Evolutionary conservation across 2,329 filamentous ascomycete species (phyloP).

Genomic region (Neofusicoccum cordaticola): DNA sequence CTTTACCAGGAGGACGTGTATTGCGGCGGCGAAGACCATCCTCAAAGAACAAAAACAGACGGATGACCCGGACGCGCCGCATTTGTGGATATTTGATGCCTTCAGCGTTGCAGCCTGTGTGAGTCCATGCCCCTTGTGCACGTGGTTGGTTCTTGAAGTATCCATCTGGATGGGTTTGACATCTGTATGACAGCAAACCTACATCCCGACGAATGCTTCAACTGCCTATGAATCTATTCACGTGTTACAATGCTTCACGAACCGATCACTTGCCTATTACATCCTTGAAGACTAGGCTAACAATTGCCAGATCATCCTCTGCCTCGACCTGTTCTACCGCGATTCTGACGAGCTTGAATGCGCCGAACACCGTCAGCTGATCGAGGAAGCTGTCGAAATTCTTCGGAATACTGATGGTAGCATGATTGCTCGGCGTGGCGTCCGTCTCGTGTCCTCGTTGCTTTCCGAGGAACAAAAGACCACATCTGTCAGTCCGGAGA

Average conservation of each 20-base stretch:
- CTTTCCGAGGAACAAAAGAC: conserved; percentile 18
- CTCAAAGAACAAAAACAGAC: conserved; percentile 36
- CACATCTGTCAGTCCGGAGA: not conserved
- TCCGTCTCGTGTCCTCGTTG: conserved; percentile 37
- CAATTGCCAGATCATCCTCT: not conserved
- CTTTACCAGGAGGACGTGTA: conserved; percentile 43
- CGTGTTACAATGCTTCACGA: too few species aligned
- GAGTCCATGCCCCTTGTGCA: not conserved
- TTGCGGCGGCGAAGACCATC: conserved; percentile 42
- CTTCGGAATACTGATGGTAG: conserved; percentile 36
- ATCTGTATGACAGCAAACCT: too few species aligned
- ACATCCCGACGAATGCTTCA: too few species aligned
- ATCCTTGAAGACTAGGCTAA: not conserved
- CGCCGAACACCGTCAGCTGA: conserved; percentile 20
- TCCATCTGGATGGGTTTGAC: too few species aligned
- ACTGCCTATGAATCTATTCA: too few species aligned
- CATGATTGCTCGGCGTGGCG: conserved; percentile 39
- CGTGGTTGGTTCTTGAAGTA: too few species aligned
- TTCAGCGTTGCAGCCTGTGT: conserved; percentile 38
- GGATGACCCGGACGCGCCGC: conserved; percentile 37
- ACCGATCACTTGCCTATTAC: too few species aligned
- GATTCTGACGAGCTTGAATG: not conserved
- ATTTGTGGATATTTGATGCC: conserved; percentile 44
- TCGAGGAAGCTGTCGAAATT: conserved; percentile 32
- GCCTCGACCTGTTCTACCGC: not conserved